A percentile compares a stretch with the other conserved stretches of the same genome.
These are phyloP conservation scores for Parathielavia hyrcaniae DNA, from an alignment of 495 filamentous ascomycete species.

Conservation along the genomic window DNA sequence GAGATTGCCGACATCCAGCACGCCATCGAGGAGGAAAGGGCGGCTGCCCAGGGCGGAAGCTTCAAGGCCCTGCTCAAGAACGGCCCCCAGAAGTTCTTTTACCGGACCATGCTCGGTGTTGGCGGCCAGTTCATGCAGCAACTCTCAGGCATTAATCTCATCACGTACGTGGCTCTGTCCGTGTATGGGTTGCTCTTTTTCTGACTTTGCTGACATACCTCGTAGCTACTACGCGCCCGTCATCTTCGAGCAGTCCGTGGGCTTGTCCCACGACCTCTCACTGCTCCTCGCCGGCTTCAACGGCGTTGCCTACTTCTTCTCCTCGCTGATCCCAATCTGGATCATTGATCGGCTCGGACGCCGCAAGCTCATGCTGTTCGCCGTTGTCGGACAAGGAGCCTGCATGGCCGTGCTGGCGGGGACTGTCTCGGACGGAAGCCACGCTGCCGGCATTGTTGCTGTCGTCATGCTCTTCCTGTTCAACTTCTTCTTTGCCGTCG, in stretches of 20 bases:
- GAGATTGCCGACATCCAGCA: neutral
- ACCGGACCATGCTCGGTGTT: constrained; percentile 40
- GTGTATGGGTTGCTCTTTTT: neutral
- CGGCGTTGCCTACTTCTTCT: constrained; percentile 71
- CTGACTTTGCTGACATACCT: neutral
- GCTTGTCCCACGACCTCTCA: constrained; percentile 45
- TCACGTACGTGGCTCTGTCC: constrained; percentile 38
- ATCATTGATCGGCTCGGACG: constrained; percentile 55
- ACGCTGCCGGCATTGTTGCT: constrained; percentile 35
- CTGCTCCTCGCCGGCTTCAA: constrained; percentile 66
- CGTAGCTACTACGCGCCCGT: constrained; percentile 57
- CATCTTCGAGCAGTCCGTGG: constrained; percentile 53
- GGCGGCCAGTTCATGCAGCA: constrained; percentile 20
- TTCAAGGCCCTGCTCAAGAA: neutral
- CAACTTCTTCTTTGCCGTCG: constrained; percentile 47
- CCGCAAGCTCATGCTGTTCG: constrained; percentile 65
- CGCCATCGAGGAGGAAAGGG: neutral
- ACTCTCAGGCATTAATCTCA: constrained; percentile 60
- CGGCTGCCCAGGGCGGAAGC: neutral
- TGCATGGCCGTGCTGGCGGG: constrained; percentile 66
- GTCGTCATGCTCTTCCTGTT: constrained; percentile 50
- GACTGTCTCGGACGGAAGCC: constrained; percentile 30
- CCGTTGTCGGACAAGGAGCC: constrained; percentile 59
- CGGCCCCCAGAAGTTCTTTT: neutral
- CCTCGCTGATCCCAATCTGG: constrained; percentile 33